Base-by-base conservation (phyloP, 352 stramenopile species). In the Globisporangium carolinianum region DNA sequence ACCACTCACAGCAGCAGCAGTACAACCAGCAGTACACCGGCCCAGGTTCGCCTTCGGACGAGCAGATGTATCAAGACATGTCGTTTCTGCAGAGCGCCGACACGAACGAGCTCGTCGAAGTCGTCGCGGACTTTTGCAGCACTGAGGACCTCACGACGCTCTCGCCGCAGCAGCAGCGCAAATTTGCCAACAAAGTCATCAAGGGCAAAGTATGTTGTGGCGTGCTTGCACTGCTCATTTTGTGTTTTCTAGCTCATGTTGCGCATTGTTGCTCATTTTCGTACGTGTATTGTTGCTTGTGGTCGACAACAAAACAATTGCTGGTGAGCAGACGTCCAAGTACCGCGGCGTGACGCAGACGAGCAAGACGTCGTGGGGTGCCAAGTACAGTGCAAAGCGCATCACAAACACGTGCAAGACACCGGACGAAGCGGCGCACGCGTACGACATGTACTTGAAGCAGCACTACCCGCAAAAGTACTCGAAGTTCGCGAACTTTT, bases 401-500 rank as follows among this genome's bases (percentile, higher is more conserved):
- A 91, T 95, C 57, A 91, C 82, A 18, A 95, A 92, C 71, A 93
- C 79, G 35, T 95, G 83, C 66, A 93, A 91, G 62, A 94, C 86
- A n/a, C 75, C 82, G 0, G 81, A 95, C 57, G 83, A 95, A 52
- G 86, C 86, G 6, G 86, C 83, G 36, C 76, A 76, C 53, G 82
- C 81, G 6, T 93, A 95, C 58, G 86, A 95, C 55, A 66, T 79
- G 55, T 95, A 95, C 62, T 53, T 95, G 39, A 90, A 91, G 71
- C 69, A 69, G 45, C 75, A 94, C 55, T 87, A 89, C 54, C 82
- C 82, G 24, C 73, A 89, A 41, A 95, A 93, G 53, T 93, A 89
- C 61, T 62, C 77, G 51, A 93, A 91, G 61, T 93, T 91, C 65
- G 83, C 81, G 58, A 95, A 95, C 53, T 95, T 95, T 53, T 95